A percentile compares a stretch with the other conserved stretches of the same genome.
Evolutionary conservation across 345 rosid species (phyloP).

Genomic region (Anacardium occidentale): DNA sequence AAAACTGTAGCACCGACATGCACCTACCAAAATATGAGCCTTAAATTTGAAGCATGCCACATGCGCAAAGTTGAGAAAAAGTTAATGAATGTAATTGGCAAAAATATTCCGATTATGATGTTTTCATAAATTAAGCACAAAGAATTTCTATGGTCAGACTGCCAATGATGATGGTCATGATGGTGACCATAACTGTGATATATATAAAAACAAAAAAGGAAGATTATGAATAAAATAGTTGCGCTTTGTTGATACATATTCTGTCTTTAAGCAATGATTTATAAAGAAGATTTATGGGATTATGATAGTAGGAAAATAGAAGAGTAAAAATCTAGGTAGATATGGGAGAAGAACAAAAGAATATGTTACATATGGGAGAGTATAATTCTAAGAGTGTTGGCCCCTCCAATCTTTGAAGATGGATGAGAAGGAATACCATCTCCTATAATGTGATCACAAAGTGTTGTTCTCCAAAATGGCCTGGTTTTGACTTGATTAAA

Average conservation of each 20-base stretch:
- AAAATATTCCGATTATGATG: background rate
- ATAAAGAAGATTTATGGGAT: constrained; percentile 2
- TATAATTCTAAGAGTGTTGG: constrained; percentile 22
- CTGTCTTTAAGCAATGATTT: constrained; percentile 13
- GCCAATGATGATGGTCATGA: constrained; percentile 46
- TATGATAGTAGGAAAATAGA: constrained; percentile 5
- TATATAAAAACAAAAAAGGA: constrained; percentile 1
- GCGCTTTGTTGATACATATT: constrained; percentile 17
- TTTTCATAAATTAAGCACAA: constrained; percentile 3
- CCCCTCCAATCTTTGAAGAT: constrained; percentile 20
- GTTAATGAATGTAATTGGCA: background rate
- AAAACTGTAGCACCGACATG: background rate
- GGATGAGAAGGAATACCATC: constrained; percentile 17
- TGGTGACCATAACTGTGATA: constrained; percentile 24
- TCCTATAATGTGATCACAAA: constrained; percentile 29
- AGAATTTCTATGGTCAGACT: constrained; percentile 34
- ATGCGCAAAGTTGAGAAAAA: constrained; percentile 12
- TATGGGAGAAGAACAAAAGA: constrained; percentile 28
- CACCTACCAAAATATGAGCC: background rate
- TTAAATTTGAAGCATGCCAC: constrained; percentile 19
- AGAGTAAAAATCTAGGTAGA: constrained; percentile 16
- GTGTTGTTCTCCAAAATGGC: constrained; percentile 23
- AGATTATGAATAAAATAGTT: constrained; percentile 25
- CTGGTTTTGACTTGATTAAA: constrained; percentile 30
- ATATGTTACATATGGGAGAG: constrained; percentile 17